Evolutionary conservation across 2,329 filamentous ascomycete genomes (phyloP).

Genomic region (Parafenestella ontariensis): DNA sequence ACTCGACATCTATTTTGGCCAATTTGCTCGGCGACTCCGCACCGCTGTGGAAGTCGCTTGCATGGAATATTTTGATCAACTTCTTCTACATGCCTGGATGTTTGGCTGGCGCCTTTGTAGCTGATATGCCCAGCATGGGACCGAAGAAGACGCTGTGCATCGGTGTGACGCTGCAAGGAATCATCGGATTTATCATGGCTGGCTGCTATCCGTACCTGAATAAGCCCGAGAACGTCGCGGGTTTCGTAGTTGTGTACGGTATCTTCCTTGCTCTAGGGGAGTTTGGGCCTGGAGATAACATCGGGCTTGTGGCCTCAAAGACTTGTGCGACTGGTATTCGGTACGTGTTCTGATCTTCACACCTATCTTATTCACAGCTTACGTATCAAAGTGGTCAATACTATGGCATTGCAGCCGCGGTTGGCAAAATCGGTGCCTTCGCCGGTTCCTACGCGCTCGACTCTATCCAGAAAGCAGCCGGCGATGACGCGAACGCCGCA

Average conservation of each 20-base stretch:
- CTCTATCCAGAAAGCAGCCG: slow-evolving; percentile 57
- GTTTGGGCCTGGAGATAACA: slow-evolving; percentile 88
- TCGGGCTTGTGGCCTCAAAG: slow-evolving; percentile 85
- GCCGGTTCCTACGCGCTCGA: slow-evolving; percentile 85
- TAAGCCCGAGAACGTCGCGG: slow-evolving; percentile 70
- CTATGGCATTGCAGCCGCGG: slow-evolving; percentile 73
- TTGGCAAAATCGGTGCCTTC: slow-evolving; percentile 82
- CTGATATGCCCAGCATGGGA: slow-evolving; percentile 72
- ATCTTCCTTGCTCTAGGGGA: slow-evolving; percentile 81
- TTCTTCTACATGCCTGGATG: slow-evolving; percentile 88
- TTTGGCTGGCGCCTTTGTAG: slow-evolving; percentile 75
- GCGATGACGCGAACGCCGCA: slow-evolving; percentile 51
- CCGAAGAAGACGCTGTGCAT: slow-evolving; percentile 75
- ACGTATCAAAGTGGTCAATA: slow-evolving; percentile 67
- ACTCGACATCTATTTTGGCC: slow-evolving; percentile 75
- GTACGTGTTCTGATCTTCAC: slow-evolving; percentile 26
- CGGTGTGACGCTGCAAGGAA: slow-evolving; percentile 74
- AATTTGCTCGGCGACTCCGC: slow-evolving; percentile 66
- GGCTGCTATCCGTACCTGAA: slow-evolving; percentile 77
- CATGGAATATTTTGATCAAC: slow-evolving; percentile 89
- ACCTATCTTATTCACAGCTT: neutral
- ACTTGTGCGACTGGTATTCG: slow-evolving; percentile 85
- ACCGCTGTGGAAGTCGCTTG: slow-evolving; percentile 78
- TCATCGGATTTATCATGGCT: slow-evolving; percentile 89
- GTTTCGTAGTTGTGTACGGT: slow-evolving; percentile 79